Conservation (phyloP, 106 monocot genomes). For the Phalaenopsis equestris region DNA sequence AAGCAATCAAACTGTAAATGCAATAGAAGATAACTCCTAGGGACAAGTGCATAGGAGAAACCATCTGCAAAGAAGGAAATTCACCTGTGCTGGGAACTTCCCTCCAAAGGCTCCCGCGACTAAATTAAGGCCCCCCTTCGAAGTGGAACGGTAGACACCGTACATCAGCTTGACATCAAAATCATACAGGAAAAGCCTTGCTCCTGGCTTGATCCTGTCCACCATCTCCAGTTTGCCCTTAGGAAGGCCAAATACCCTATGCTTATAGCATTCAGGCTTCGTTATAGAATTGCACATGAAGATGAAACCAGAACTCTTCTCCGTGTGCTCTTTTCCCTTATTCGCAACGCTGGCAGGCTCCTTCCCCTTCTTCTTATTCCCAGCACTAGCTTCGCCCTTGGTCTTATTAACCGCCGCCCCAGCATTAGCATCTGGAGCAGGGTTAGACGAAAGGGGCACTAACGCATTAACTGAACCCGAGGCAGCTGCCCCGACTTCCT, state of each 20-base stretch:
- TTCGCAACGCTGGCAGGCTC: background rate
- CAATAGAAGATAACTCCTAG: constrained; percentile 3
- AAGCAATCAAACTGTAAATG: background rate
- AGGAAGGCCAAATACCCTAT: constrained; percentile 52
- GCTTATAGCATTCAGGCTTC: constrained; percentile 54
- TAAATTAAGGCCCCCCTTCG: constrained; percentile 36
- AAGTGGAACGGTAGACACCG: constrained; percentile 43
- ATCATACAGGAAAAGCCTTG: constrained; percentile 58
- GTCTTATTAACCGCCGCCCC: background rate
- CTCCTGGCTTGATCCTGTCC: constrained; percentile 36
- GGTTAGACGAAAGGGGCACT: background rate
- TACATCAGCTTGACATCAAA: constrained; percentile 59
- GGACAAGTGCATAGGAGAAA: background rate
- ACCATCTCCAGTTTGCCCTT: constrained; percentile 33
- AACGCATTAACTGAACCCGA: background rate
- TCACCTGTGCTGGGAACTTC: constrained; percentile 54
- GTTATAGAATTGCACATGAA: constrained; percentile 61
- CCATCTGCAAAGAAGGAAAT: background rate
- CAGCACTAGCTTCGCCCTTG: background rate
- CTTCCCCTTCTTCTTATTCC: constrained; percentile 5
- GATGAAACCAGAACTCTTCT: constrained; percentile 50
- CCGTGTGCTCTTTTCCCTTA: background rate
- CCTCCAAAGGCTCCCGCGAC: constrained; percentile 38
- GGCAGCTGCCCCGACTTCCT: background rate
- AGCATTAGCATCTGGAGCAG: background rate